Evolutionary conservation across 2,329 filamentous ascomycete species (phyloP).

Genomic region (Rutstroemia sp.): DNA sequence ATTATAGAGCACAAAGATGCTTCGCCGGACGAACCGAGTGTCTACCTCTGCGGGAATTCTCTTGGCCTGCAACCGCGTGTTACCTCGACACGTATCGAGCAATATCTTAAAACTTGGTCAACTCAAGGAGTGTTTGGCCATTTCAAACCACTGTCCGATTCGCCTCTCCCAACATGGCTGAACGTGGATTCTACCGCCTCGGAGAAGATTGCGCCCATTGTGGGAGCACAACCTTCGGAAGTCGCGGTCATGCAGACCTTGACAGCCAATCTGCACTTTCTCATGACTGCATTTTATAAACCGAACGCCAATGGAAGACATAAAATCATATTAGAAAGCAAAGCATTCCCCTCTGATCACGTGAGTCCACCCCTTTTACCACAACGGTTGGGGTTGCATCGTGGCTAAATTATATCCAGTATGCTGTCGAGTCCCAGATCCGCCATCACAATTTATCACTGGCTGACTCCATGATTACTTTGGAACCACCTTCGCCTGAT

Average conservation of each 20-base stretch:
- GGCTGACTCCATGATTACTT: conserved; percentile 58
- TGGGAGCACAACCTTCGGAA: conserved; percentile 61
- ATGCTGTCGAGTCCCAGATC: conserved; percentile 70
- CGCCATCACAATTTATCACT: conserved; percentile 58
- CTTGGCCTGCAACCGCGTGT: conserved; percentile 65
- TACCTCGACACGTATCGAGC: conserved; percentile 55
- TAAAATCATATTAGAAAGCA: conserved; percentile 73
- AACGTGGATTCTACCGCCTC: conserved; percentile 63
- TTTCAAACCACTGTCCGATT: conserved; percentile 58
- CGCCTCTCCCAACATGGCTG: conserved; percentile 56
- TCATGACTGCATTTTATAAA: conserved; percentile 72
- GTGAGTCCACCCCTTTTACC: conserved; percentile 38
- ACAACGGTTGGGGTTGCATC: not conserved
- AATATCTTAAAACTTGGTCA: conserved; percentile 68
- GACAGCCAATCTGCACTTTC: conserved; percentile 68
- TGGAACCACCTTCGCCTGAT: conserved; percentile 46
- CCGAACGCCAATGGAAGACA: conserved; percentile 51
- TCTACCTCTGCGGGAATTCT: conserved; percentile 76
- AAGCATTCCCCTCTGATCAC: conserved; percentile 77
- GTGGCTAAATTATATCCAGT: conserved; percentile 40
- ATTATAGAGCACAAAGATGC: conserved; percentile 17
- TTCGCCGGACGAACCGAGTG: conserved; percentile 26
- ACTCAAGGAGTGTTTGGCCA: conserved; percentile 72
- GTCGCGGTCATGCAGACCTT: conserved; percentile 75
- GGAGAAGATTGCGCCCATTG: conserved; percentile 59